These are phyloP conservation scores for Phytopythium litorale DNA, from an alignment of 352 stramenopile species.

Conservation along the genomic window DNA sequence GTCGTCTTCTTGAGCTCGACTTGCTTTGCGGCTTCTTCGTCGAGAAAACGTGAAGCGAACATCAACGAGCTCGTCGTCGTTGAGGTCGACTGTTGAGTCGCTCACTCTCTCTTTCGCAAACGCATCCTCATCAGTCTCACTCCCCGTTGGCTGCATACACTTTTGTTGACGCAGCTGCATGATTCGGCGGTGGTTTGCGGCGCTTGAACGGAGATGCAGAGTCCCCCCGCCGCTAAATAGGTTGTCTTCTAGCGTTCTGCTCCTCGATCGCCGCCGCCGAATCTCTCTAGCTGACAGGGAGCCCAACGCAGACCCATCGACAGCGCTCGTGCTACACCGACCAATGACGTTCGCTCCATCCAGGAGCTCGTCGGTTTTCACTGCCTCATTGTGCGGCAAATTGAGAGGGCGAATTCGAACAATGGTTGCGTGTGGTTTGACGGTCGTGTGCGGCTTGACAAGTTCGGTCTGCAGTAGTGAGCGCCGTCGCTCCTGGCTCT, in stretches of 20 bases:
- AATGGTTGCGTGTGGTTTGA: constrained; percentile 31
- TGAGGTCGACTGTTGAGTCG: constrained; percentile 4
- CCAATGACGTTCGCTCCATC: neutral
- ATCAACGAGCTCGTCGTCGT: constrained; percentile 37
- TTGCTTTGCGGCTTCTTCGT: constrained; percentile 6
- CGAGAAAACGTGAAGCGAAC: constrained; percentile 60
- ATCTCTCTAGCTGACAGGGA: constrained; percentile 9
- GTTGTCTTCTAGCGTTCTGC: neutral
- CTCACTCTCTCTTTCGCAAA: neutral
- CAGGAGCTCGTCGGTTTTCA: neutral
- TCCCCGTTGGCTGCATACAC: neutral
- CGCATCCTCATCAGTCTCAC: neutral
- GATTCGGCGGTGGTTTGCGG: constrained; percentile 55
- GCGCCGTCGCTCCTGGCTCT: constrained; percentile 47
- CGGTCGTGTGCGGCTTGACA: constrained; percentile 28
- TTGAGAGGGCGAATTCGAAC: constrained; percentile 23
- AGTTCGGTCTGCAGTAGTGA: constrained; percentile 54
- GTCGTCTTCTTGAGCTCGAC: constrained; percentile 4
- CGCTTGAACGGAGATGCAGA: constrained; percentile 19
- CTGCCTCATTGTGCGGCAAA: constrained; percentile 7
- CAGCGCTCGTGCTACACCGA: neutral
- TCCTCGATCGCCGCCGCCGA: neutral
- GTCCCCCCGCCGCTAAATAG: neutral
- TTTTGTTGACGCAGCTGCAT: constrained; percentile 49
- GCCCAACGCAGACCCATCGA: neutral